Percentiles rank a stretch among this genome's conserved stretches.
Conservation (phyloP, 2,329 filamentous ascomycete species). For the Raffaelea arxii region DNA sequence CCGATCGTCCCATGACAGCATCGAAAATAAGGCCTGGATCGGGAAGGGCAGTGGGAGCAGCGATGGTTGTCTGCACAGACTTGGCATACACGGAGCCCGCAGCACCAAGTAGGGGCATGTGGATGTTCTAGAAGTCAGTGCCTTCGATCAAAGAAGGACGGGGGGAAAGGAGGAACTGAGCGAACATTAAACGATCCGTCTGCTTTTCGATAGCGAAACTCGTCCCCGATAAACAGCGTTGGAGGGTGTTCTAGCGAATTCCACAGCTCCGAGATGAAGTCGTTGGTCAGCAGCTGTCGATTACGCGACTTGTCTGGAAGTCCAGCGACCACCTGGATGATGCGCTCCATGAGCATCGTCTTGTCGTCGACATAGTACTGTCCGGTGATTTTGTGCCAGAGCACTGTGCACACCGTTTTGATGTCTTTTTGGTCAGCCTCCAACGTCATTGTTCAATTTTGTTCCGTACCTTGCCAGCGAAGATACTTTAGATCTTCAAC, state of each 20-base stretch:
- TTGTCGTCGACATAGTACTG: constrained; percentile 60
- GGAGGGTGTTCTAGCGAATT: constrained; percentile 63
- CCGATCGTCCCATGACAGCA: constrained; percentile 44
- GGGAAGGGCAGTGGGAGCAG: constrained; percentile 54
- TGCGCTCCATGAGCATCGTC: constrained; percentile 65
- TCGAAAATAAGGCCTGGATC: constrained; percentile 57
- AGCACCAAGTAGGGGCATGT: constrained; percentile 54
- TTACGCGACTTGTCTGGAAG: constrained; percentile 53
- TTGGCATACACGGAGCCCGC: constrained; percentile 60
- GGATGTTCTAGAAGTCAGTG: constrained; percentile 41
- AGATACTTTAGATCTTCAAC: constrained; percentile 49
- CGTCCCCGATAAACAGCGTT: constrained; percentile 50
- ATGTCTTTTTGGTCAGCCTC: not conserved
- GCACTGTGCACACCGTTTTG: constrained; percentile 48
- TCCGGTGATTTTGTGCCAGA: constrained; percentile 54
- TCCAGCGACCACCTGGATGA: constrained; percentile 59
- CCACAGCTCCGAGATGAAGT: constrained; percentile 62
- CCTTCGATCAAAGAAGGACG: not conserved
- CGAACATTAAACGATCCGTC: constrained; percentile 60
- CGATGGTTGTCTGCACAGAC: constrained; percentile 47
- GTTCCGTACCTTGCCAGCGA: constrained; percentile 32
- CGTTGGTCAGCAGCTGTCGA: constrained; percentile 53
- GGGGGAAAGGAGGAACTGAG: not conserved
- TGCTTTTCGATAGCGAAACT: constrained; percentile 56
- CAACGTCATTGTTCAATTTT: not conserved